Conservation (phyloP, 768 basidiomycete genomes). For the Clitopilus hobsonii region DNA sequence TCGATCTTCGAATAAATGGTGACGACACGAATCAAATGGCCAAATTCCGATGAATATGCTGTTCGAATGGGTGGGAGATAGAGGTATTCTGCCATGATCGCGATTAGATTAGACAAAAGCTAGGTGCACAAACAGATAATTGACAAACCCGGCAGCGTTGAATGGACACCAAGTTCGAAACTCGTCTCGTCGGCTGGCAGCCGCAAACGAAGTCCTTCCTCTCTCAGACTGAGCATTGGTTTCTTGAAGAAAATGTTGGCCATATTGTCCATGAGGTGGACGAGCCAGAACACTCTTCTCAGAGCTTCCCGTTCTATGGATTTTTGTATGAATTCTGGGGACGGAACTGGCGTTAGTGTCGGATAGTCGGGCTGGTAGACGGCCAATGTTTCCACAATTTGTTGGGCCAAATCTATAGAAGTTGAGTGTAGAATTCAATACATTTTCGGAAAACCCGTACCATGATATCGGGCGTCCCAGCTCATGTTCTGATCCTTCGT, state of each 20-base stretch:
- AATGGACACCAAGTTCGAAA: slow-evolving; percentile 68
- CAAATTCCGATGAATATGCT: slow-evolving; percentile 66
- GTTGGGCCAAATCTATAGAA: slow-evolving; percentile 53
- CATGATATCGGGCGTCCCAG: slow-evolving; percentile 45
- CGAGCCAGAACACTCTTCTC: slow-evolving; percentile 80
- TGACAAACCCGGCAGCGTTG: slow-evolving; percentile 45
- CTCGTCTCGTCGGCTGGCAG: slow-evolving; percentile 80
- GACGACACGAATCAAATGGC: slow-evolving; percentile 68
- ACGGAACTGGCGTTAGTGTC: slow-evolving; percentile 52
- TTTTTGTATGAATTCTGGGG: slow-evolving; percentile 53
- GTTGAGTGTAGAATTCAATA: slow-evolving; percentile 14
- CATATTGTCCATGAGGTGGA: slow-evolving; percentile 56
- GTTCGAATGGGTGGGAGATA: slow-evolving; percentile 57
- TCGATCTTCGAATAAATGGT: slow-evolving; percentile 62
- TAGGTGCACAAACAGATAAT: neutral
- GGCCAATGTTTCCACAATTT: slow-evolving; percentile 63
- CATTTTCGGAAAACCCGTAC: slow-evolving; percentile 25
- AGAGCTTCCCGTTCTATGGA: slow-evolving; percentile 72
- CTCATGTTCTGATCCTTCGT: slow-evolving; percentile 33
- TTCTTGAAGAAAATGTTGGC: slow-evolving; percentile 42
- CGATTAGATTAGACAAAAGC: slow-evolving; percentile 5
- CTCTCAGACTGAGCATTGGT: slow-evolving; percentile 31
- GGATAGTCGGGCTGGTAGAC: slow-evolving; percentile 62
- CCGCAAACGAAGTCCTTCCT: slow-evolving; percentile 51
- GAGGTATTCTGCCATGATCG: slow-evolving; percentile 54